These are phyloP conservation scores for Sphenostylis stenocarpa DNA, from an alignment of 306 rosid species.

Conservation along the genomic window DNA sequence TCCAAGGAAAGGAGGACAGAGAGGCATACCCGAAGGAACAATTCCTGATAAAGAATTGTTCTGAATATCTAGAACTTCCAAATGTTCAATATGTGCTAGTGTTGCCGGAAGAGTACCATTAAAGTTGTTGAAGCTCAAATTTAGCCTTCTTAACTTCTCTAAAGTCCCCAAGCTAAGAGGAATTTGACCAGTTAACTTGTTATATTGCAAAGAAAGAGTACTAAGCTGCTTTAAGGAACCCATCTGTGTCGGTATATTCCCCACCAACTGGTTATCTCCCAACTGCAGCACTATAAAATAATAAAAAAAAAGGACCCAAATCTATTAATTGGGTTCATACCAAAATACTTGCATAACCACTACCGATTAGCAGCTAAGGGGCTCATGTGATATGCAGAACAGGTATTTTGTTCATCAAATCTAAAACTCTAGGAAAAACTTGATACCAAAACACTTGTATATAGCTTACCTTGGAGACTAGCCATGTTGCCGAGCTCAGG, in stretches of 20 bases:
- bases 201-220: slow-evolving; percentile 72
- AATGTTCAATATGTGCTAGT: slow-evolving; percentile 42
- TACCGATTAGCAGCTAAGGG: neutral
- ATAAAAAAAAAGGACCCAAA: neutral
- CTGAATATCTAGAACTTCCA: slow-evolving; percentile 61
- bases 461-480: slow-evolving; percentile 67
- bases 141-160: slow-evolving; percentile 55
- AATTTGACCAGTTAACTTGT: slow-evolving; percentile 63
- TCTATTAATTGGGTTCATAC: neutral
- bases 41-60: slow-evolving; percentile 77
- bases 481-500: slow-evolving; percentile 60
- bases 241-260: slow-evolving; percentile 62
- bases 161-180: slow-evolving; percentile 69
- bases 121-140: slow-evolving; percentile 81
- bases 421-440: neutral
- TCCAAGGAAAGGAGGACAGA: neutral
- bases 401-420: neutral
- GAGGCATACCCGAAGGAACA: slow-evolving; percentile 67
- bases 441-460: neutral
- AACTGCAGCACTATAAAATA: slow-evolving; percentile 66
- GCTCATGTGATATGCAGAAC: neutral
- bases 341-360: neutral
- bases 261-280: slow-evolving; percentile 75
- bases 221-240: slow-evolving; percentile 67
- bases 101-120: slow-evolving; percentile 60